phyloP scores from a whole-genome alignment of 176 grass and related monocot genomes.

The Hordeum marinum region DNA sequence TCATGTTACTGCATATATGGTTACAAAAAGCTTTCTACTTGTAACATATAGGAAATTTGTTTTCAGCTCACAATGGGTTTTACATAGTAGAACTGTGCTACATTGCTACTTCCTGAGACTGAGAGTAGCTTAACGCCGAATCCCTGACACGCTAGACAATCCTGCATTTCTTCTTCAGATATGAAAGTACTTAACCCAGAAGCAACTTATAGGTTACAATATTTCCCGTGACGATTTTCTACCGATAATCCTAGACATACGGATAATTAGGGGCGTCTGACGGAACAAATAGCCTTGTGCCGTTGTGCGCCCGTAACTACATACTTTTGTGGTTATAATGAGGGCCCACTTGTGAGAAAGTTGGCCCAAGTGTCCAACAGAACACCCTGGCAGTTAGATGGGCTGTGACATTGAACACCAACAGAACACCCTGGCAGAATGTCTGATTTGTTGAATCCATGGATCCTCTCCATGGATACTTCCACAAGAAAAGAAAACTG shows the following conservation, averaged over 20 bases:
- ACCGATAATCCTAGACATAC: too few relatives aligned
- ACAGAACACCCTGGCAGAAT: too few relatives aligned
- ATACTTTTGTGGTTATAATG: background rate
- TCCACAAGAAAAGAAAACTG: conserved; percentile 58
- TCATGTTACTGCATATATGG: background rate
- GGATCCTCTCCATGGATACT: conserved; percentile 54
- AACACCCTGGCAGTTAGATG: background rate
- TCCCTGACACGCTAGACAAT: background rate
- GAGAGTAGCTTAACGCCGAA: background rate
- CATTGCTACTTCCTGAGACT: background rate
- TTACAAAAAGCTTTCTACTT: background rate
- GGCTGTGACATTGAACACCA: background rate
- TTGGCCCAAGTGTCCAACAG: background rate
- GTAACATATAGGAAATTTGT: background rate
- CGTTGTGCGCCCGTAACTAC: background rate
- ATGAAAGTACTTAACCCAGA: background rate
- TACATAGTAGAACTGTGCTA: background rate
- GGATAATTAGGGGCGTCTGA: too few relatives aligned
- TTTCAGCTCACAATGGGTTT: background rate
- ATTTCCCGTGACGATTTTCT: background rate
- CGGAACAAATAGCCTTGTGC: background rate
- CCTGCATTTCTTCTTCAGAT: background rate
- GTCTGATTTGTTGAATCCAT: background rate
- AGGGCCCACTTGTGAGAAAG: background rate
- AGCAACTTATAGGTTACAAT: background rate